Percentiles rank a stretch among this genome's conserved stretches.
Evolutionary conservation across 106 monocot species (phyloP).

Genomic region (Dioscorea zingiberensis): DNA sequence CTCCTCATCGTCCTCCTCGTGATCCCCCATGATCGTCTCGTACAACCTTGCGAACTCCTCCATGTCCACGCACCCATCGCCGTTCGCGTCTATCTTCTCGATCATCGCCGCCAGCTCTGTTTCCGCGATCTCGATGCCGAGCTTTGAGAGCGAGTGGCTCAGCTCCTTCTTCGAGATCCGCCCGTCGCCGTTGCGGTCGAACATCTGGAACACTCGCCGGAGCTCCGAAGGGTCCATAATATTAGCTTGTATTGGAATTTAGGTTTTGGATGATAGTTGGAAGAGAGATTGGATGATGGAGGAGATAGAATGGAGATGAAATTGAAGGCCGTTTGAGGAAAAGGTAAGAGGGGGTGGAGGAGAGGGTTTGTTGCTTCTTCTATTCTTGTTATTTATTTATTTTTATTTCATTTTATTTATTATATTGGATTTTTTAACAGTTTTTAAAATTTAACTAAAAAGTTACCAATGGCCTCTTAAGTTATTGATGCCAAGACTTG

Average conservation of each 20-base stretch:
- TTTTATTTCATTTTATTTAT: too few relatives aligned
- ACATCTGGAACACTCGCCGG: constrained; percentile 58
- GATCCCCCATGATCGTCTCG: constrained; percentile 33
- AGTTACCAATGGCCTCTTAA: too few relatives aligned
- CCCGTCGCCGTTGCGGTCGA: constrained; percentile 58
- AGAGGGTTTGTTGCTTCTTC: not conserved
- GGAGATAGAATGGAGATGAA: not conserved
- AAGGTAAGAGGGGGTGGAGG: not conserved
- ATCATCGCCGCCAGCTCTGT: constrained; percentile 39
- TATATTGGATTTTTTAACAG: too few relatives aligned
- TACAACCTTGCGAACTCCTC: constrained; percentile 50
- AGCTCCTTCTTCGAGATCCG: constrained; percentile 51
- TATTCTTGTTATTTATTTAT: too few relatives aligned
- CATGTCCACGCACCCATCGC: constrained; percentile 54
- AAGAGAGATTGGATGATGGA: not conserved
- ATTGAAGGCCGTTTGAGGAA: not conserved
- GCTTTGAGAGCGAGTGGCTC: constrained; percentile 44
- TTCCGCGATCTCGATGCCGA: constrained; percentile 45
- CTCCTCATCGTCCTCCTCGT: constrained; percentile 35
- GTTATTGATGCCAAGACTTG: too few relatives aligned
- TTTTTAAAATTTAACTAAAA: too few relatives aligned
- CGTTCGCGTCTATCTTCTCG: constrained; percentile 54
- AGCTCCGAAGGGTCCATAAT: constrained; percentile 47
- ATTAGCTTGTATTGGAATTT: too few relatives aligned
- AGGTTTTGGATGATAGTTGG: not conserved